phyloP scores from a whole-genome alignment of 2,329 filamentous ascomycete species.

The Tolypocladium sp. region DNA sequence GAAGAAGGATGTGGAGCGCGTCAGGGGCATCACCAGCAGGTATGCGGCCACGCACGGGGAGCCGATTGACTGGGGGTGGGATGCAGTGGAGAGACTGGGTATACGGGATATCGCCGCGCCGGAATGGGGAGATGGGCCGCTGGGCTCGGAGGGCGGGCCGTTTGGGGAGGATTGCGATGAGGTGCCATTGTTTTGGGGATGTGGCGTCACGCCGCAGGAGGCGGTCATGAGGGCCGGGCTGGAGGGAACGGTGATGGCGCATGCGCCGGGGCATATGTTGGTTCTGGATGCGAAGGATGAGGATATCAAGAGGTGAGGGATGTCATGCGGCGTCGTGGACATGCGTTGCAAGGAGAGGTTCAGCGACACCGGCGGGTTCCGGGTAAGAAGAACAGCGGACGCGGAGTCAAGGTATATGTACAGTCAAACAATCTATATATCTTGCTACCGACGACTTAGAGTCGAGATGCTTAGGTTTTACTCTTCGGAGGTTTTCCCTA shows the following conservation, averaged over 20 bases:
- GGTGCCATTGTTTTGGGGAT: conserved; percentile 25
- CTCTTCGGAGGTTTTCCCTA: too few species aligned
- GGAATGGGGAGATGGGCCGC: conserved; percentile 46
- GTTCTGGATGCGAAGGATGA: conserved; percentile 41
- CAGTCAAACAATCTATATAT: not conserved
- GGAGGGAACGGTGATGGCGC: conserved; percentile 37
- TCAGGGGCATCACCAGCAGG: not conserved
- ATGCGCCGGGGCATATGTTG: conserved; percentile 55
- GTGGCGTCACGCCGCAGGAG: not conserved
- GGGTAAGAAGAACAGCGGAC: not conserved
- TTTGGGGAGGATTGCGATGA: conserved; percentile 22
- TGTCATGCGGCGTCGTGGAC: not conserved
- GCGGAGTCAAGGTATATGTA: not conserved
- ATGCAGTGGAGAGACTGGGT: not conserved
- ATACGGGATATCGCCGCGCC: conserved; percentile 15
- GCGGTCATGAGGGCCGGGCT: not conserved
- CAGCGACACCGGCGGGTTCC: too few species aligned
- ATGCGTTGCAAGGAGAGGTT: not conserved
- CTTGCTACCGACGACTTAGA: not conserved
- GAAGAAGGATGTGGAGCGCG: not conserved
- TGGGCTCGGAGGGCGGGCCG: conserved; percentile 28
- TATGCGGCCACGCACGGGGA: not conserved
- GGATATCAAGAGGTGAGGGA: conserved; percentile 16
- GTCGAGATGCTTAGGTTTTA: too few species aligned
- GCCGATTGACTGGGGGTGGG: not conserved